Evolutionary conservation across 345 rosid species (phyloP).

Genomic region (Erodium maritimum): DNA sequence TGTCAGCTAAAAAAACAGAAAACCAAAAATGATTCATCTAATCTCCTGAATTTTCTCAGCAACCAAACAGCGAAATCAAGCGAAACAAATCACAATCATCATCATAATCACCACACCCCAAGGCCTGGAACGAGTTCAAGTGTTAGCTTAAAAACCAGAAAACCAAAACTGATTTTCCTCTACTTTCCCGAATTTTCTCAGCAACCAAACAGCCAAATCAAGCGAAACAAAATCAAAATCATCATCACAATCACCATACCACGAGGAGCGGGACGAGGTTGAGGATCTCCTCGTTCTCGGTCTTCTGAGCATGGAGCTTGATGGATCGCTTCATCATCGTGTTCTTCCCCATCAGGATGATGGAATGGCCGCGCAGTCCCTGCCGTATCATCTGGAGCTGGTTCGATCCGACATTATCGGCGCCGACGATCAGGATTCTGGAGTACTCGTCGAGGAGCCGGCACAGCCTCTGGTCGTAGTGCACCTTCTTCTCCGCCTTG

Average conservation of each 20-base stretch:
- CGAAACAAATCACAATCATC: no score
- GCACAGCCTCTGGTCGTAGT: slow-evolving; percentile 58
- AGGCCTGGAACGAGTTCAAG: no score
- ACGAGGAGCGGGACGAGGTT: slow-evolving; percentile 53
- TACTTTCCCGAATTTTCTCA: neutral
- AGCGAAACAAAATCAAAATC: neutral
- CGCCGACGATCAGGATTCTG: slow-evolving; percentile 49
- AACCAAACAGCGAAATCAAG: neutral
- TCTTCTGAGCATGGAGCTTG: slow-evolving; percentile 47
- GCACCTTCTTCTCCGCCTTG: slow-evolving; percentile 41
- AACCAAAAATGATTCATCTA: no score
- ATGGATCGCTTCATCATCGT: slow-evolving; percentile 78
- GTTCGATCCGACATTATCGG: slow-evolving; percentile 68
- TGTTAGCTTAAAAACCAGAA: no score
- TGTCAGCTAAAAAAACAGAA: slow-evolving; percentile 12
- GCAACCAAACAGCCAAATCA: neutral
- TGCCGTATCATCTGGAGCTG: slow-evolving; percentile 57
- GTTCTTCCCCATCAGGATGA: slow-evolving; percentile 66
- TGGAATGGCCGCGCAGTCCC: slow-evolving; percentile 57
- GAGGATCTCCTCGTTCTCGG: slow-evolving; percentile 27
- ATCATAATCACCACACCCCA: no score
- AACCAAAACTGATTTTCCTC: no score
- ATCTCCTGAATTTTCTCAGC: neutral
- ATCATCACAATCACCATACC: slow-evolving; percentile 5
- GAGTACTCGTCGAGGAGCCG: slow-evolving; percentile 59